Base-by-base conservation (phyloP, 2,329 filamentous ascomycete genomes). In the Aspergillus sp. region DNA sequence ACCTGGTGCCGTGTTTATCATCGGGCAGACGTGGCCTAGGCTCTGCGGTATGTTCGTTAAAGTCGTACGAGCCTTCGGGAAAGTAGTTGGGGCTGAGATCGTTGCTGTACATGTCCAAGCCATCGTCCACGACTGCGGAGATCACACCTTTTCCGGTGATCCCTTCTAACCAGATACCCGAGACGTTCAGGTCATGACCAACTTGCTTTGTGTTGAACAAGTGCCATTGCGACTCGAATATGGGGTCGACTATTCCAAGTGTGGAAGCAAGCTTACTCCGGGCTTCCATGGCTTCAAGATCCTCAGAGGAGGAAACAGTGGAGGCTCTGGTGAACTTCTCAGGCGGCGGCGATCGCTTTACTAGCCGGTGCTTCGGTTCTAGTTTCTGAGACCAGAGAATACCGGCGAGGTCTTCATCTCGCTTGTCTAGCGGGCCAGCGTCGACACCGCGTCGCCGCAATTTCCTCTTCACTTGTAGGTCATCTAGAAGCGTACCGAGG, bases 141-240 rank as follows among this genome's bases (percentile, higher is more conserved):
- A 91, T 96, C 17, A 89, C 84, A 60, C 93, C 93, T 67, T 91
- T 85, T 53, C 95, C 95, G 0, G 93, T 98, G 56, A 97, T 88
- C 4, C 93, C 93, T 65, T 95, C 86, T 66, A 91, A 72, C 95
- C 95, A 99, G 5, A 98, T 83, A 12, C 88, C 91, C 0, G 92
- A 96, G n/a, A 98, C 92, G 68, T 99, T 99, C 68, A 99, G 84
- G 72, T 99, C 95, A 75, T 98, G 90, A 5, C 93, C 93, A 0
- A 86, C 71, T 66, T 96, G 86, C 5, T 89, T 72, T 0, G 89
- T 81, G 71, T 99, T 99, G 78, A 89, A 88, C 47, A 99, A 79
- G 81, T 99, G 95, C 95, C 95, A 99, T 76, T 99, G 95, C 56
- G 96, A 89, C 42, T 84, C 81, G 76, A 98, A 99, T 52, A 96